Conservation (phyloP, 352 stramenopile genomes). For the Pythium phragmitis region DNA sequence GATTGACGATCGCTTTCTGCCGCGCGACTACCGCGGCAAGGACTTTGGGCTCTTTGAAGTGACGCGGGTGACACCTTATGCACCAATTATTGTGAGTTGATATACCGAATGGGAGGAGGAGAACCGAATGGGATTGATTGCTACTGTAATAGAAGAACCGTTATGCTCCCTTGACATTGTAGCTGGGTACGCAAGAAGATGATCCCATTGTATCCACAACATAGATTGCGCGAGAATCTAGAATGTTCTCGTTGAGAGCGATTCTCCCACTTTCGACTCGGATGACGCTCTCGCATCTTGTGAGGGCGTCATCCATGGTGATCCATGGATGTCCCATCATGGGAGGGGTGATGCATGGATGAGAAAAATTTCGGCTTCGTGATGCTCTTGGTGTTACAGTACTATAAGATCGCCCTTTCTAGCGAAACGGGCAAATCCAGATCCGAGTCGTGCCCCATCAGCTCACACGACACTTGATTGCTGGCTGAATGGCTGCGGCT, state of each 20-base stretch:
- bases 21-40: slow-evolving; percentile 55
- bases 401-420: too few species aligned
- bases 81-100: slow-evolving; percentile 4
- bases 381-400: too few species aligned
- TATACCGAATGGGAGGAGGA: neutral
- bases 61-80: slow-evolving; percentile 25
- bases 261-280: neutral
- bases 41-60: slow-evolving; percentile 86
- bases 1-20: slow-evolving; percentile 60
- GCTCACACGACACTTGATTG: neutral
- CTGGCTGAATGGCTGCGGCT: slow-evolving; percentile 18
- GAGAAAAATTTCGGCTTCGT: too few species aligned
- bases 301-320: too few species aligned
- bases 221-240: neutral
- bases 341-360: too few species aligned
- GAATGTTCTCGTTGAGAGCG: slow-evolving; percentile 3
- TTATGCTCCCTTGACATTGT: neutral
- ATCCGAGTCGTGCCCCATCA: too few species aligned
- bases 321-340: too few species aligned
- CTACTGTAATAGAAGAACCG: neutral
- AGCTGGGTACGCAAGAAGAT: neutral
- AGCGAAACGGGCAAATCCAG: too few species aligned
- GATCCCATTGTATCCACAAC: neutral
- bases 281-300: neutral
- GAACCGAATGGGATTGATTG: neutral